Percentiles rank a stretch among this genome's conserved stretches.
Evolutionary conservation across 345 rosid species (phyloP).

Genomic region (Fremontodendron californicum): DNA sequence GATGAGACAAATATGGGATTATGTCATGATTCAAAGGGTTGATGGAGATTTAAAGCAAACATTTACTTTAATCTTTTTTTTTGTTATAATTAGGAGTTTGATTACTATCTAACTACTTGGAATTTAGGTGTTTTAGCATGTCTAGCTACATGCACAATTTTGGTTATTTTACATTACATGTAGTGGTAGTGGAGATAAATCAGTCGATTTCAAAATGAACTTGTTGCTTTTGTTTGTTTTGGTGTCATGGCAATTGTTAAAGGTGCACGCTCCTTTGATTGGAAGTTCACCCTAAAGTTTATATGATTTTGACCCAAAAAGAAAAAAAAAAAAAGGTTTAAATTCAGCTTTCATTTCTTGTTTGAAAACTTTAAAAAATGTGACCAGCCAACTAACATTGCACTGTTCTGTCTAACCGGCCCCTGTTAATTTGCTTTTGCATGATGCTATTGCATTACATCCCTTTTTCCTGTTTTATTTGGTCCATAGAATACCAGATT

Average conservation of each 20-base stretch:
- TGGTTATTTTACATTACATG: too few species aligned
- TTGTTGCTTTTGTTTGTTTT: neutral
- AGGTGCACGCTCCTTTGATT: neutral
- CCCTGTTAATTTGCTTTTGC: neutral
- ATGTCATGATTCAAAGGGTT: neutral
- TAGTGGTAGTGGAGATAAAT: neutral
- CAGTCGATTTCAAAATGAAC: neutral
- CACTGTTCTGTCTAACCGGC: neutral
- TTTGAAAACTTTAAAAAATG: neutral
- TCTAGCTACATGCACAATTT: neutral
- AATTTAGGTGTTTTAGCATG: neutral
- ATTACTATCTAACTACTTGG: neutral
- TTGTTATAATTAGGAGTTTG: too few species aligned
- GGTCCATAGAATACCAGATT: neutral
- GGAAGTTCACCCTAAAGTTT: neutral
- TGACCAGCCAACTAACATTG: neutral
- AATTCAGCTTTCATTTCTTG: neutral
- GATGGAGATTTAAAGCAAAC: conserved; percentile 1
- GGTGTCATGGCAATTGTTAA: neutral
- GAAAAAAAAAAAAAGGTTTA: too few species aligned
- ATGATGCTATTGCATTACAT: neutral
- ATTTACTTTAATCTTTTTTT: neutral
- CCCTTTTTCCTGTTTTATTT: neutral
- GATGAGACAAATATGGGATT: conserved; percentile 8
- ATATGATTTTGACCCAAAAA: neutral